Base-by-base conservation (phyloP, 768 basidiomycete genomes). In the Stropharia rugosoannulata region DNA sequence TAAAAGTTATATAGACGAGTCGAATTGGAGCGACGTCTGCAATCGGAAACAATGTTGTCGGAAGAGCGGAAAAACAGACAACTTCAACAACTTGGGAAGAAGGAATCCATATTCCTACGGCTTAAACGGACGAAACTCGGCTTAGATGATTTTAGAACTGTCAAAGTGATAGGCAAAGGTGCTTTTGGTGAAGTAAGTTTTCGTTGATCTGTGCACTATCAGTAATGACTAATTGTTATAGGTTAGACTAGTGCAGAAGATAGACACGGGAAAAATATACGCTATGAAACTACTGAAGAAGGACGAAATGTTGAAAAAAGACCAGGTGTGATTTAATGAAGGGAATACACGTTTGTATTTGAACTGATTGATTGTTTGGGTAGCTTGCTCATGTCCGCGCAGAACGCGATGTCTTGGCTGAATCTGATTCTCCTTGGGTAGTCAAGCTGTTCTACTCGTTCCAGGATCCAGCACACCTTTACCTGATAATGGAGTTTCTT, bases 281-380 rank as follows among this genome's bases (percentile, higher is more conserved):
- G 97, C 97, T 15, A 97, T 99, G 96, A 98, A 98, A 75, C 92
- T 93, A 19, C 74, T 98, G 68, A 87, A 89, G 73, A 99, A 99
- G 77, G 90, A 90, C 47, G 97, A 98, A 70, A 99, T 98, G 97
- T 83, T 99, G 71, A 96, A 98, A 74, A 97, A 97, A 70, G 97
- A 99, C 67, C 96, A 99, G 80, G 95, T 90, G 56, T 45, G 83
- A 52, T 36, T 2, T 42, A 16, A 51, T 19, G 5, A 22, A 32
- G 2, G 9, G 29, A 32, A 32, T 32, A 7, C 4, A 15, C 25
- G 11, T 8, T 13, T 38, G 22, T 10, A 19, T 38, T 16, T 10
- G 39, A 38, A 41, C 41, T 49, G 15, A 51, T 41, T 48, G 18
- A 25, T 11, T 16, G 25, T 15, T 27, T 38, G 18, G 49, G 6